Evolutionary conservation across 768 basidiomycete genomes (phyloP).

Genomic region (Amanita polypyramis): DNA sequence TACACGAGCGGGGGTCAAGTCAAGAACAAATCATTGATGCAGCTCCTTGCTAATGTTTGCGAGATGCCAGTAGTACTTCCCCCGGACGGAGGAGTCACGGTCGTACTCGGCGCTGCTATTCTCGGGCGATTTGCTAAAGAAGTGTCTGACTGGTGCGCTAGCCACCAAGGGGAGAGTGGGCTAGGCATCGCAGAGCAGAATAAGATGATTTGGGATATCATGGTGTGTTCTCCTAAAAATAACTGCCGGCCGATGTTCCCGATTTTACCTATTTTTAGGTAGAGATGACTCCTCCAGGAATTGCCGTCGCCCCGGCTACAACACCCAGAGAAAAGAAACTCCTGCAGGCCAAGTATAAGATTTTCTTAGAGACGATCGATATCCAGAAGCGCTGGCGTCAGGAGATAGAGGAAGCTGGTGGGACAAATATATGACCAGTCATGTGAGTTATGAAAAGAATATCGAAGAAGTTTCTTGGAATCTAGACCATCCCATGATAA

Average conservation of each 20-base stretch:
- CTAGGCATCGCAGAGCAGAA: constrained; percentile 37
- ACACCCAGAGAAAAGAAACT: constrained; percentile 57
- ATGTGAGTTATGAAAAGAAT: too few species aligned
- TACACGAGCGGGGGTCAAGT: constrained; percentile 94
- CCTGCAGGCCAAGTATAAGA: constrained; percentile 86
- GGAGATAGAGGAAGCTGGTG: constrained; percentile 54
- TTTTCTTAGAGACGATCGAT: constrained; percentile 82
- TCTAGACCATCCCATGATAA: too few species aligned
- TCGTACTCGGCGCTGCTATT: constrained; percentile 92
- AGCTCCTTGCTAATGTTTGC: constrained; percentile 81
- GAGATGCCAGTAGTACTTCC: constrained; percentile 78
- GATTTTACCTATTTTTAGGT: constrained; percentile 33
- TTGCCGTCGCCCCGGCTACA: constrained; percentile 54
- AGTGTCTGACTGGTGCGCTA: constrained; percentile 11
- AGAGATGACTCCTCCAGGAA: constrained; percentile 86
- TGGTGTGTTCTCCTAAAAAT: constrained; percentile 42
- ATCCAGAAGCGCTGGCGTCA: constrained; percentile 83
- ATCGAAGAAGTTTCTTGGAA: too few species aligned
- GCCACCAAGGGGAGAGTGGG: constrained; percentile 13
- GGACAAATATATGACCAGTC: too few species aligned
- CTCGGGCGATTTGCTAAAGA: constrained; percentile 78
- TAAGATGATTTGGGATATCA: constrained; percentile 79
- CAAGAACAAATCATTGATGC: constrained; percentile 82
- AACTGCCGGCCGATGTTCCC: background rate
- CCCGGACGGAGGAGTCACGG: constrained; percentile 62